Evolutionary conservation across 2,329 filamentous ascomycete species (phyloP).

Genomic region (Metarhizium rileyi): DNA sequence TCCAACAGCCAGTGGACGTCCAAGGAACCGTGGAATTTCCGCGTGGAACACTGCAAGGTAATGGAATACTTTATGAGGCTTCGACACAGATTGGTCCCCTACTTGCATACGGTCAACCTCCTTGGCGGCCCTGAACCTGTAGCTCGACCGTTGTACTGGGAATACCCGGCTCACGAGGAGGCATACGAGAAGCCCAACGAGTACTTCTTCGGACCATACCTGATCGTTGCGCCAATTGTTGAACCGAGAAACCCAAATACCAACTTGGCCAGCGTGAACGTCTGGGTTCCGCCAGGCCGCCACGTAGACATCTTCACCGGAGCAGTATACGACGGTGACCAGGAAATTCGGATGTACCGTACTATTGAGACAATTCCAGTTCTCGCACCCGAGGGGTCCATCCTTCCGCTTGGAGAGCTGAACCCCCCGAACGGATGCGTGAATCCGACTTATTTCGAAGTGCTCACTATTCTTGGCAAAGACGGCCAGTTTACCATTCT

Average conservation of each 20-base stretch:
- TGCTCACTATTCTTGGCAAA: slow-evolving; percentile 2
- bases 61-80: slow-evolving; percentile 42
- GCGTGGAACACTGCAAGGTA: slow-evolving; percentile 30
- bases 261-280: slow-evolving; percentile 34
- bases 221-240: slow-evolving; percentile 48
- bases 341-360: slow-evolving; percentile 41
- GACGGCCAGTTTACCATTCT: slow-evolving; percentile 4
- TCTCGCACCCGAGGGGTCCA: slow-evolving; percentile 4
- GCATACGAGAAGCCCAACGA: slow-evolving; percentile 48
- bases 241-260: slow-evolving; percentile 35
- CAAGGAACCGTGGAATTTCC: slow-evolving; percentile 48
- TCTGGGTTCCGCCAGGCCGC: slow-evolving; percentile 45
- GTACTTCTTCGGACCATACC: slow-evolving; percentile 46
- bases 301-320: slow-evolving; percentile 50
- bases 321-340: slow-evolving; percentile 45
- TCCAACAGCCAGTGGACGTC: slow-evolving; percentile 45
- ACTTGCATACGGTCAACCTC: slow-evolving; percentile 47
- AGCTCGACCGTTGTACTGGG: slow-evolving; percentile 54
- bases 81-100: slow-evolving; percentile 49
- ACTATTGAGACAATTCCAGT: slow-evolving; percentile 39
- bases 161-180: slow-evolving; percentile 37
- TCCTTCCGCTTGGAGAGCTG: slow-evolving; percentile 4
- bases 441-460: slow-evolving; percentile 1
- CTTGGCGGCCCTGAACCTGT: slow-evolving; percentile 37
- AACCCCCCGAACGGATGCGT: slow-evolving; percentile 3